Evolutionary conservation across 2,329 filamentous ascomycete species (phyloP).

Genomic region (Escovopsis sp.): DNA sequence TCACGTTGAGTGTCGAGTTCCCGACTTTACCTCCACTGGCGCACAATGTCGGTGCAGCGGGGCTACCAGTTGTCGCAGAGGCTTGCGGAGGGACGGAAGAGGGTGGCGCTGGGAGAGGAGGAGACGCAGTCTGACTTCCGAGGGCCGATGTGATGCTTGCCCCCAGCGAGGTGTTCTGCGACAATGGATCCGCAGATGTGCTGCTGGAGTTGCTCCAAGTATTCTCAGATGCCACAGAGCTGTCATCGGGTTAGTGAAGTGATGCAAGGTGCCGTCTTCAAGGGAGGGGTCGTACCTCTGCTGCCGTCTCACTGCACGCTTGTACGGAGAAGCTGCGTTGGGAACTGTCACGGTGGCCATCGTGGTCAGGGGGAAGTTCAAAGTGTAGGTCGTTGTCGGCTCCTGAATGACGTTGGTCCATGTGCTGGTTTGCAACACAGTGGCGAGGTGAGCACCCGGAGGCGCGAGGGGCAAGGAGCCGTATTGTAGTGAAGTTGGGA

Average conservation of each 20-base stretch:
- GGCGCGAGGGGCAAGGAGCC: slow-evolving; percentile 9
- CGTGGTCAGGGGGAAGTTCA: slow-evolving; percentile 24
- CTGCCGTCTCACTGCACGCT: slow-evolving; percentile 15
- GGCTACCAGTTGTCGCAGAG: slow-evolving; percentile 3
- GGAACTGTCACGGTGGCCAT: slow-evolving; percentile 18
- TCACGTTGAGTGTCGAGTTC: slow-evolving; percentile 23
- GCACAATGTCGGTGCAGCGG: slow-evolving; percentile 12
- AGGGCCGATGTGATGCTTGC: slow-evolving; percentile 16
- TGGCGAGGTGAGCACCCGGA: slow-evolving; percentile 3
- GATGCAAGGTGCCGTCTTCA: background rate
- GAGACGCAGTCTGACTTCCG: slow-evolving; percentile 2
- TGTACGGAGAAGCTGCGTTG: slow-evolving; percentile 4
- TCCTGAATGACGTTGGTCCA: slow-evolving; percentile 24
- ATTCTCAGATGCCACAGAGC: slow-evolving; percentile 6
- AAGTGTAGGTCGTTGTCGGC: slow-evolving; percentile 24
- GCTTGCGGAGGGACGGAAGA: slow-evolving; percentile 2
- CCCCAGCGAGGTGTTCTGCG: slow-evolving; percentile 9
- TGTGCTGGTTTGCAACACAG: slow-evolving; percentile 19
- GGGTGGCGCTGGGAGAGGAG: slow-evolving; percentile 4
- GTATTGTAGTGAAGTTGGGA: slow-evolving; percentile 8
- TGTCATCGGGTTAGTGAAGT: slow-evolving; percentile 7
- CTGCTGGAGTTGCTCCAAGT: slow-evolving; percentile 18
- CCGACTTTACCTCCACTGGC: slow-evolving; percentile 18
- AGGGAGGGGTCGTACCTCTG: slow-evolving; percentile 12
- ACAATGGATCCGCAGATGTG: slow-evolving; percentile 6